Base-by-base conservation (phyloP, 805 yeast genomes). In the Priceomyces castillae region DNA sequence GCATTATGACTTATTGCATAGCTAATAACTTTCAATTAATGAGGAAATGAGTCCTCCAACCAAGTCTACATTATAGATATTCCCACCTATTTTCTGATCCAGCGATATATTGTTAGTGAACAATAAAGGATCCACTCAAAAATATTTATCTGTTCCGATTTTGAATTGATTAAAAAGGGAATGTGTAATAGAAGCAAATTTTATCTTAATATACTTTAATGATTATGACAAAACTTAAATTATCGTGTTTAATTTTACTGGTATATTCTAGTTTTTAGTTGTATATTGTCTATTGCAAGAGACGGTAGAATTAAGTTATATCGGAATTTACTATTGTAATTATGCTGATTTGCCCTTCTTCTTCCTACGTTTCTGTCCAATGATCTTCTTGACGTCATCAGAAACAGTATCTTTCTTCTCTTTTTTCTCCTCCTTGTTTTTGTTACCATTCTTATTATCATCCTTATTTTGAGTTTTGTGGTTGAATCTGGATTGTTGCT, bases 351-450 rank as follows among this genome's bases (percentile, higher is more conserved):
- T 77, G 39, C 71, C 68, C 64, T 76, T 77, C 67, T 77, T 82
- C 69, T 78, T 78, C 65, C 71, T 83, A 65, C 90, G 80, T 65
- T 83, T 85, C 52, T 74, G 67, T 34, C 85, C 88, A 52, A 85
- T 85, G 41, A 84, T 61, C 54, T 78, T 73, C 59, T 80, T 84
- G 15, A 81, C 74, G 45, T 77, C 80, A 26, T 77, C 81, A 23
- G 78, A 65, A 26, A 80, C 46, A 33, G 50, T 53, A 7, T 40
- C 38, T 14, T 47, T 50, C 14, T 54, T 51, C 22, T 60, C 54
- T 30, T 45, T 39, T 37, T 59, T 59, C 9, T 59, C 45, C 22
- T 66, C 70, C 54, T 73, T 73, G 44, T 69, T 71, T 70, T 64
- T 71, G 51, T 71, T 72, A 28, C 77, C 78, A 51, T 69, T 71